Evolutionary conservation across 495 filamentous ascomycete species (phyloP).

Genomic region (Penicillium roqueforti): DNA sequence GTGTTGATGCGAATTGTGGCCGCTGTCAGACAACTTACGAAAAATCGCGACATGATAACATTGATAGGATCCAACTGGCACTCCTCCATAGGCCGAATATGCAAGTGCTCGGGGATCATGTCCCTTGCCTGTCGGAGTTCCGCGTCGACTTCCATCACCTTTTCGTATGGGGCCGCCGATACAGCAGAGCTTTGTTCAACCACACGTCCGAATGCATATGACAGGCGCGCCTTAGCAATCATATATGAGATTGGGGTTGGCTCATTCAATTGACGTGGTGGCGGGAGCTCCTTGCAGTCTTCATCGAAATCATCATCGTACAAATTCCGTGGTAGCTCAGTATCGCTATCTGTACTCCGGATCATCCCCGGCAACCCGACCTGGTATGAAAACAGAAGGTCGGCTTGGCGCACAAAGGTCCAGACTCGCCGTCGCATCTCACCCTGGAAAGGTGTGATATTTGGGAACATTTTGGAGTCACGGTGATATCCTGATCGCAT

Average conservation of each 20-base stretch:
- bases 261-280: conserved; percentile 67
- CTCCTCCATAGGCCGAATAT: conserved; percentile 72
- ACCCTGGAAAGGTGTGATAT: conserved; percentile 79
- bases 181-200: conserved; percentile 47
- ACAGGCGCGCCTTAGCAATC: conserved; percentile 71
- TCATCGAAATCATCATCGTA: conserved; percentile 93
- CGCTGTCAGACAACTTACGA: conserved; percentile 30
- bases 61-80: conserved; percentile 68
- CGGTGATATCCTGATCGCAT: conserved; percentile 96
- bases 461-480: conserved; percentile 78
- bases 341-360: conserved; percentile 75
- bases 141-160: conserved; percentile 75
- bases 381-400: conserved; percentile 88
- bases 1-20: not conserved
- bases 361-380: conserved; percentile 88
- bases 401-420: conserved; percentile 74
- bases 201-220: conserved; percentile 59
- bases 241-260: conserved; percentile 85
- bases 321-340: conserved; percentile 79
- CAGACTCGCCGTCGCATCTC: conserved; percentile 91
- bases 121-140: conserved; percentile 68
- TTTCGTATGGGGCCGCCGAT: conserved; percentile 64
- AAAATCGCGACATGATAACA: conserved; percentile 80
- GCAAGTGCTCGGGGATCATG: conserved; percentile 72
- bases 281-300: conserved; percentile 69